phyloP scores from a whole-genome alignment of 2,329 filamentous ascomycete genomes.

The Sphaerulina populicola region DNA sequence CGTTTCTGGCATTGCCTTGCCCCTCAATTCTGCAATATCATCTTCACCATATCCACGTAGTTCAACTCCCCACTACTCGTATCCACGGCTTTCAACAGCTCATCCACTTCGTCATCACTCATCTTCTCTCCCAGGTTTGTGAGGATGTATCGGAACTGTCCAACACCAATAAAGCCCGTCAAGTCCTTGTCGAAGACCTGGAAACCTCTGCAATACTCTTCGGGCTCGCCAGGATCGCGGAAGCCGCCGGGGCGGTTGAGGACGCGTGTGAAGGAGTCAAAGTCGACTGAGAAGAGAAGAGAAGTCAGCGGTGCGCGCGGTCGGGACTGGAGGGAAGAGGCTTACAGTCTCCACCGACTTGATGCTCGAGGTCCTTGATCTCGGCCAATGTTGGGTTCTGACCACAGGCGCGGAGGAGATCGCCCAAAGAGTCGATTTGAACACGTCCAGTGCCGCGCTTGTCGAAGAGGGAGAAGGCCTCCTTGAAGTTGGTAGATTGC shows the following conservation, averaged over 20 bases:
- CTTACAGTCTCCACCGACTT: constrained; percentile 83
- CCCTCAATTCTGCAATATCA: constrained; percentile 34
- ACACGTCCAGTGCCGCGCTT: constrained; percentile 97
- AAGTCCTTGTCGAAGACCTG: constrained; percentile 99
- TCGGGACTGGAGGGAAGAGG: constrained; percentile 25
- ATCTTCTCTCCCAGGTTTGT: constrained; percentile 99
- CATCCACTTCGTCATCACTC: constrained; percentile 96
- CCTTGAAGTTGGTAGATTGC: constrained; percentile 99
- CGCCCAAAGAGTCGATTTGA: constrained; percentile 74
- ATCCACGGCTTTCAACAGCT: constrained; percentile 96
- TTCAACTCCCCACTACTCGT: constrained; percentile 95
- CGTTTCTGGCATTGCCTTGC: not conserved
- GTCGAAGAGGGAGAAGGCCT: constrained; percentile 99
- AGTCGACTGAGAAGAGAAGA: constrained; percentile 62
- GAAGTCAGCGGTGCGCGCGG: constrained; percentile 2
- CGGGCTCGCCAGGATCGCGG: constrained; percentile 93
- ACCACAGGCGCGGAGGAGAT: constrained; percentile 89
- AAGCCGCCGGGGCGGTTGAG: constrained; percentile 97
- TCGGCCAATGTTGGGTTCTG: constrained; percentile 95
- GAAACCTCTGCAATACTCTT: constrained; percentile 97
- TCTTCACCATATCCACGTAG: constrained; percentile 56
- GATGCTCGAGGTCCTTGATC: constrained; percentile 86
- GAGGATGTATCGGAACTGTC: constrained; percentile 92
- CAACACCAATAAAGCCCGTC: constrained; percentile 95
- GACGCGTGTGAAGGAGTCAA: constrained; percentile 92